A percentile compares a stretch with the other conserved stretches of the same genome.
These are phyloP conservation scores for Schrenkiella parvula DNA, from an alignment of 345 rosid genomes.

Conservation along the genomic window DNA sequence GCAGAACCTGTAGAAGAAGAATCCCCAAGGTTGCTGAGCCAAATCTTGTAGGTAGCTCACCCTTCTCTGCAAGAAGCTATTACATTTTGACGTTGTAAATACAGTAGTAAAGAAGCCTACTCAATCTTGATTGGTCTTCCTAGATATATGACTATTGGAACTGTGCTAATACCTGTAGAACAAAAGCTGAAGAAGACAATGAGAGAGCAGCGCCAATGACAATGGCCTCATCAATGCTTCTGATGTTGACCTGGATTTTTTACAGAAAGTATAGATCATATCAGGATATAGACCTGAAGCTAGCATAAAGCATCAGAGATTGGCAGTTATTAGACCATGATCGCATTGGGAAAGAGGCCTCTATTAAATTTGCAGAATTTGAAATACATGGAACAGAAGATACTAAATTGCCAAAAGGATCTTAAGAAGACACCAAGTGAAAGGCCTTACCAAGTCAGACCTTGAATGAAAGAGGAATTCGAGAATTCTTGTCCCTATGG, in stretches of 20 bases:
- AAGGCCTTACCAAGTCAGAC: constrained; percentile 69
- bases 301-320: not conserved
- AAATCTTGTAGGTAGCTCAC: constrained; percentile 96
- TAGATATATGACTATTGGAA: not conserved
- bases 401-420: not conserved
- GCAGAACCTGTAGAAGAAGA: constrained; percentile 87
- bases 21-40: constrained; percentile 98
- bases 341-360: not conserved
- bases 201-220: constrained; percentile 98
- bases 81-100: constrained; percentile 10
- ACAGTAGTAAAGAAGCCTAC: not conserved
- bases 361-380: not conserved
- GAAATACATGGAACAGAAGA: not conserved
- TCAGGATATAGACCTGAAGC: not conserved
- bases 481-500: constrained; percentile 81
- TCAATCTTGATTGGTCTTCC: not conserved
- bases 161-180: constrained; percentile 67
- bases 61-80: constrained; percentile 98
- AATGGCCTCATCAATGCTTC: constrained; percentile 92
- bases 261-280: not conserved
- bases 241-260: constrained; percentile 72
- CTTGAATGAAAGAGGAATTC: constrained; percentile 91
- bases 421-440: not conserved
- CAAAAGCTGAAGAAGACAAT: constrained; percentile 95
- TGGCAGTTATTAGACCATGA: not conserved